Evolutionary conservation across 2,329 filamentous ascomycete genomes (phyloP), one percentile per base, ranked within the genome.

Genomic region (Fusarium xyrophilum): DNA sequence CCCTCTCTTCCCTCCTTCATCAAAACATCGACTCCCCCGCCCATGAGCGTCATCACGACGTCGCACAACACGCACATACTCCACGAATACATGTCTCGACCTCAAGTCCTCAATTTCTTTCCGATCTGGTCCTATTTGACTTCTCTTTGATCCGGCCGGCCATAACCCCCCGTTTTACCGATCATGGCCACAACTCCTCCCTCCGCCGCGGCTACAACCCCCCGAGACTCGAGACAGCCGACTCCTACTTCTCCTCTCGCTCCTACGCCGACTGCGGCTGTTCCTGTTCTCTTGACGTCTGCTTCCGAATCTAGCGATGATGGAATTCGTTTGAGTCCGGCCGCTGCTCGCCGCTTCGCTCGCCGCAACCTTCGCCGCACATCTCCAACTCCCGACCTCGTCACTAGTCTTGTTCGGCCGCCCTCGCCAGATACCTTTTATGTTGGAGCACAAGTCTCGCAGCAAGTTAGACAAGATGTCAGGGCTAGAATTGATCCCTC

Each of bases 371-470:
- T 79, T 47, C 75, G 76, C 46, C 75, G 75, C 35, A 73, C 73
- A 27, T 75, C 77, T 19, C 76, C 77, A n/a, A 80, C 79, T 15
- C 79, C 79, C 51, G 79, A 80, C 56, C 76, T 80, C 57, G 77
- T 80, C 65, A 80, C 77, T 38, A 80, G 78, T 68, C 77, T 80
- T 51, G 77, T 80, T 47, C 77, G 79, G 7, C 77, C 78, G 4
- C 76, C 76, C 2, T 80, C 79, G 6, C 78, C 79, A n/a, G 79
- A 80, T 60, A 67, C 76, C 32, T 71, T 77, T 46, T 79, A 78
- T 54, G 65, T 73, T 25, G 71, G 73, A 1, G 70, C 75, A 17
- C 74, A 76, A 44, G 57, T 71, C 15, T 68, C 74, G 25, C 70
- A 71, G 10, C 71, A 69, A 42, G 64, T 65, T 38, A 60, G 73